Percentiles rank a stretch among this genome's conserved stretches.
Evolutionary conservation across 2,329 filamentous ascomycete genomes (phyloP).

Genomic region (Aspergillus fumigatiaffinis): DNA sequence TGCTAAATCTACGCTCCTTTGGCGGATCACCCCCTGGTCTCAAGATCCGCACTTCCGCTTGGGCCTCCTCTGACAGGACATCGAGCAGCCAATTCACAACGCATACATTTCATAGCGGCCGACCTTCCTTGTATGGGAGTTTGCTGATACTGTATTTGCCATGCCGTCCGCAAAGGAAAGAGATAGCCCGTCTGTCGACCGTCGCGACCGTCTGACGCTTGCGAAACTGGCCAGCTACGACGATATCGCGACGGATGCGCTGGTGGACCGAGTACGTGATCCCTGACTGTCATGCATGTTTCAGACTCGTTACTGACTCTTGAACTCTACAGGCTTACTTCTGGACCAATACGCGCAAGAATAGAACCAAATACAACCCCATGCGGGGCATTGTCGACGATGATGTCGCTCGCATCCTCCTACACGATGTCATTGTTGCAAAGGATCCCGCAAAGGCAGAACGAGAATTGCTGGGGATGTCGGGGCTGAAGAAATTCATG

Average conservation of each 20-base stretch:
- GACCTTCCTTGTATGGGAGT: slow-evolving; percentile 10
- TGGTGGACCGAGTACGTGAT: slow-evolving; percentile 82
- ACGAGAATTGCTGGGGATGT: slow-evolving; percentile 64
- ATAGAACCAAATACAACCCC: slow-evolving; percentile 78
- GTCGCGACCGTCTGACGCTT: slow-evolving; percentile 72
- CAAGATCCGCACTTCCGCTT: slow-evolving; percentile 8
- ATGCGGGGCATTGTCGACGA: slow-evolving; percentile 73
- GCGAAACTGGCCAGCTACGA: slow-evolving; percentile 89
- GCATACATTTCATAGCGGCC: background rate
- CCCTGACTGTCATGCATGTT: slow-evolving; percentile 2
- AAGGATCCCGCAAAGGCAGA: slow-evolving; percentile 71
- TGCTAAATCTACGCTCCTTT: slow-evolving; percentile 2
- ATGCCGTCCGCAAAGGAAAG: slow-evolving; percentile 38
- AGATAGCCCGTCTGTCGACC: slow-evolving; percentile 28
- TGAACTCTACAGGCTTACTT: slow-evolving; percentile 69
- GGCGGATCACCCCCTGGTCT: background rate
- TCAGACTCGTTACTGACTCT: slow-evolving; percentile 13
- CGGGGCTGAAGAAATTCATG: slow-evolving; percentile 70
- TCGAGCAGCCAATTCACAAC: slow-evolving; percentile 9
- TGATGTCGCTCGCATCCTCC: slow-evolving; percentile 57
- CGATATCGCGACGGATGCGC: slow-evolving; percentile 89
- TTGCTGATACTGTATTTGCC: slow-evolving; percentile 4
- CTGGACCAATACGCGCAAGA: slow-evolving; percentile 95
- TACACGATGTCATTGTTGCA: slow-evolving; percentile 65
- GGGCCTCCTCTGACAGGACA: background rate